These are phyloP conservation scores for Phytophthora pluvialis DNA, from an alignment of 352 stramenopile species.

Conservation along the genomic window DNA sequence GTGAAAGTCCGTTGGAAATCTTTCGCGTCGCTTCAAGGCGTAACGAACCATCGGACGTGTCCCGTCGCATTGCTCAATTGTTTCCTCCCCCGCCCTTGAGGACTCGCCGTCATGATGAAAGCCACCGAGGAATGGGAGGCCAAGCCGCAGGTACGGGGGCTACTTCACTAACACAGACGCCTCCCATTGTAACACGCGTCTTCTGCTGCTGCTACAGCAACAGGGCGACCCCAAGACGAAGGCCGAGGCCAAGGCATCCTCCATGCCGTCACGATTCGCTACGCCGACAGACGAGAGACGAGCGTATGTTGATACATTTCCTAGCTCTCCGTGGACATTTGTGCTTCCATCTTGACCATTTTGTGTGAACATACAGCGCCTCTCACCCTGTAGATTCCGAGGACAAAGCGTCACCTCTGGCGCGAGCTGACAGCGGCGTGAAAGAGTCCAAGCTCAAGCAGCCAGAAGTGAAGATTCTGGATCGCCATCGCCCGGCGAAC, in stretches of 20 bases:
- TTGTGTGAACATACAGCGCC: slow-evolving; percentile 15
- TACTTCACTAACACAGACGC: background rate
- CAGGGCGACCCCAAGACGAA: slow-evolving; percentile 23
- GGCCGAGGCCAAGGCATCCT: slow-evolving; percentile 29
- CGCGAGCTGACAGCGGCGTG: slow-evolving; percentile 22
- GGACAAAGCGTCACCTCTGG: slow-evolving; percentile 14
- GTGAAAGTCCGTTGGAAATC: slow-evolving; percentile 17
- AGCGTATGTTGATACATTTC: slow-evolving; percentile 19
- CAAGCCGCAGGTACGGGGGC: slow-evolving; percentile 24
- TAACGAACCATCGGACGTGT: slow-evolving; percentile 5
- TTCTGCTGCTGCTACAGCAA: background rate
- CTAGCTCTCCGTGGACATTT: background rate
- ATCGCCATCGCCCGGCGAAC: slow-evolving; percentile 37
- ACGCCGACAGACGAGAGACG: slow-evolving; percentile 47
- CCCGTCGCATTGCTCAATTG: background rate
- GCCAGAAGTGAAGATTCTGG: slow-evolving; percentile 61
- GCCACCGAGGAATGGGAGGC: slow-evolving; percentile 25
- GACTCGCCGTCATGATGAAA: slow-evolving; percentile 33
- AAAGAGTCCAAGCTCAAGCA: slow-evolving; percentile 84
- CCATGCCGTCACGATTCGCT: slow-evolving; percentile 6
- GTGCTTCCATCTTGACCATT: background rate
- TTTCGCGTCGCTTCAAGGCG: slow-evolving; percentile 34
- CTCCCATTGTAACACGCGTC: background rate
- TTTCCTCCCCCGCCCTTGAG: background rate
- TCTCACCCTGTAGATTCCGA: slow-evolving; percentile 27